Base-by-base conservation (phyloP, 139 green algal genomes). In the Chlamydomonas asymmetrica region DNA sequence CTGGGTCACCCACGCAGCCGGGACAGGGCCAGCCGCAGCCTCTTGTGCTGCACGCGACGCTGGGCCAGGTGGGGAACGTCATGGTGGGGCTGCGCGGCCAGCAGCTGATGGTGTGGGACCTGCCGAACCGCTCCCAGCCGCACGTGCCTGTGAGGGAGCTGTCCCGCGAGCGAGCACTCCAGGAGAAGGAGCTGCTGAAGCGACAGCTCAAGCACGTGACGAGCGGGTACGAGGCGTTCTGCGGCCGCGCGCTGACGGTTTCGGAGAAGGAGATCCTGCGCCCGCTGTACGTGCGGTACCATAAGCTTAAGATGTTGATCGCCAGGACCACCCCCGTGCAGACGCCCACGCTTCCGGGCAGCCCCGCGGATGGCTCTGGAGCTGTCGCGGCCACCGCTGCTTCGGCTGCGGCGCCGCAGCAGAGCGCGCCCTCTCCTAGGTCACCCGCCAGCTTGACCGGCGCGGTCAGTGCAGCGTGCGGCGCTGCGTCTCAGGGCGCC, bases 141-240 rank as follows among this genome's bases (percentile, higher is more conserved):
- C 70, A 40, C 18, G 29, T 61, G 32, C 70, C 70, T 40, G 67
- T 76, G 31, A 29, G 40, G 8, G 48, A 20, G 32, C 60, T 76
- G 40, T 41, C 22, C 29, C 13, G 2, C 6, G 40, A 10, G 0
- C 41, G 43, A 16, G 57, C 62, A 59, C 38, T 40, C 32, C 34
- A 2, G 3, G 71, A 77, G 59, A 77, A 77, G 71, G 71, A 77
- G 32, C 59, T 38, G 29, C 71, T 77, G 1, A 77, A 77, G 57
- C 71, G 71, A 25, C 71, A 77, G 59, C 71, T 77, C 43, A 77
- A 77, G 60, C 59, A 77, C n/a, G 59, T 77, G 23, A 34, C 59
- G 1, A 32, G 43, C 6, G 71, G 59, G 2, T 77, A 70, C 35
- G 41, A 62, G 41, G 22, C 32, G 0, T 22, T 52, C 2, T 16